Percentiles rank a stretch among this genome's conserved stretches.
Evolutionary conservation across 2,329 filamentous ascomycete species (phyloP).

Genomic region (Paecilomyces sp.): DNA sequence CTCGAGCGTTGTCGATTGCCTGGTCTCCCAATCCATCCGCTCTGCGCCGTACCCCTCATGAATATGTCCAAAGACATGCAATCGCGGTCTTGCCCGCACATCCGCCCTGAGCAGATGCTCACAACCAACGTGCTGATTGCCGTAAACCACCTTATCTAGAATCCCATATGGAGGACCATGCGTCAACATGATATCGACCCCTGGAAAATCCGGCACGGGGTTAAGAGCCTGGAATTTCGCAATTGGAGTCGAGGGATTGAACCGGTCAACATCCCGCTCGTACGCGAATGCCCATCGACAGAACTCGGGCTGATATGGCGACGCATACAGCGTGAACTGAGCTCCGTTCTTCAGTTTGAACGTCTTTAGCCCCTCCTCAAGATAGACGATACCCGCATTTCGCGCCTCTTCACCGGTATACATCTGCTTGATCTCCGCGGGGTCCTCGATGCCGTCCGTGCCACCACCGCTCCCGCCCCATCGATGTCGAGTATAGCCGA

Average conservation of each 20-base stretch:
- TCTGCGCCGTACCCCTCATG: constrained; percentile 48
- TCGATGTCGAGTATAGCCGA: constrained; percentile 21
- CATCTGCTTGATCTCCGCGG: constrained; percentile 33
- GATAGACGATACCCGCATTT: constrained; percentile 43
- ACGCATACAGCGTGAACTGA: constrained; percentile 45
- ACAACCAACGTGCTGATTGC: constrained; percentile 45
- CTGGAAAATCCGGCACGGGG: constrained; percentile 38
- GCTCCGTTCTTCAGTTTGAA: constrained; percentile 46
- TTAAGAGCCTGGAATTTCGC: constrained; percentile 19
- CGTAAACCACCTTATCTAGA: constrained; percentile 37
- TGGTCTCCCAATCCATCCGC: constrained; percentile 20
- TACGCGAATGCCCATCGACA: constrained; percentile 52
- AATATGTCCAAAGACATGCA: constrained; percentile 60
- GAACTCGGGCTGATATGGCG: constrained; percentile 49
- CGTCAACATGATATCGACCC: constrained; percentile 52
- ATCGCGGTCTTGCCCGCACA: constrained; percentile 41
- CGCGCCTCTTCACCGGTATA: constrained; percentile 41
- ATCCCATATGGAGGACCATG: constrained; percentile 51
- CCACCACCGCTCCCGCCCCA: neutral
- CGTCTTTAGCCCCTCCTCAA: constrained; percentile 47
- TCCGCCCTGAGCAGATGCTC: constrained; percentile 46
- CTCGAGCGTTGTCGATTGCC: constrained; percentile 11
- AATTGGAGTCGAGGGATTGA: constrained; percentile 32
- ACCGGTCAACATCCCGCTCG: constrained; percentile 43
- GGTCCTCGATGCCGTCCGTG: constrained; percentile 7